Conservation (phyloP, 495 filamentous ascomycete genomes). For the Annulohypoxylon nitens region DNA sequence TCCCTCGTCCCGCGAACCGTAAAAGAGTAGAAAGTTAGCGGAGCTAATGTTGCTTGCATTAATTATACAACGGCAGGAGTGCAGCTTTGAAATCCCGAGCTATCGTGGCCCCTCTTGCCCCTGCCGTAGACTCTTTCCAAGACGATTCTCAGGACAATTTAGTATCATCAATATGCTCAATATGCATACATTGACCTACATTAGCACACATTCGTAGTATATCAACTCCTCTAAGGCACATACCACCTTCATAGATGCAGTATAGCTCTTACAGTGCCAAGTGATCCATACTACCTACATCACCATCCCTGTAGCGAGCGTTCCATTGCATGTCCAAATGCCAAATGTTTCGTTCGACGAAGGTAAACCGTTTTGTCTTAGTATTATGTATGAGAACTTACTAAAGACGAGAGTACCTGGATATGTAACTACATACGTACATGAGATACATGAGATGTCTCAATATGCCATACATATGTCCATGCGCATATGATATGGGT, state of each 20-base stretch:
- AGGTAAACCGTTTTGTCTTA: constrained; percentile 33
- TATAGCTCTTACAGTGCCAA: constrained; percentile 39
- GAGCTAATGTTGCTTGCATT: constrained; percentile 49
- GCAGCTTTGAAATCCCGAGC: constrained; percentile 44
- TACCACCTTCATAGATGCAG: constrained; percentile 18
- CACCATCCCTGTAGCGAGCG: constrained; percentile 36
- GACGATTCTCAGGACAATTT: constrained; percentile 35
- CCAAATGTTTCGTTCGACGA: constrained; percentile 31
- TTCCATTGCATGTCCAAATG: constrained; percentile 43
- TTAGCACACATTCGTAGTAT: not conserved
- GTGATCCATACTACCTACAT: constrained; percentile 48
- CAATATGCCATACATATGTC: constrained; percentile 8
- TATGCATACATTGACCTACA: constrained; percentile 12
- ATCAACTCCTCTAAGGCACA: constrained; percentile 32
- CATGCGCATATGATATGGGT: not conserved
- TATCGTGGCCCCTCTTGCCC: constrained; percentile 41
- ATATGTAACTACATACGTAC: constrained; percentile 13
- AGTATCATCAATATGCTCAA: constrained; percentile 5
- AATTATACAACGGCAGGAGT: constrained; percentile 41
- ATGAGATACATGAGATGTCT: constrained; percentile 1
- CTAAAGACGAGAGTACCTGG: constrained; percentile 28
- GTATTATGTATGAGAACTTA: constrained; percentile 33
- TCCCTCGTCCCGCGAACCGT: constrained; percentile 43
- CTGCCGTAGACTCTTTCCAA: constrained; percentile 41
- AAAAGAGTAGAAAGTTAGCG: constrained; percentile 10